Evolutionary conservation across 2,329 filamentous ascomycete genomes (phyloP).

Genomic region (Claviceps pazoutovae): DNA sequence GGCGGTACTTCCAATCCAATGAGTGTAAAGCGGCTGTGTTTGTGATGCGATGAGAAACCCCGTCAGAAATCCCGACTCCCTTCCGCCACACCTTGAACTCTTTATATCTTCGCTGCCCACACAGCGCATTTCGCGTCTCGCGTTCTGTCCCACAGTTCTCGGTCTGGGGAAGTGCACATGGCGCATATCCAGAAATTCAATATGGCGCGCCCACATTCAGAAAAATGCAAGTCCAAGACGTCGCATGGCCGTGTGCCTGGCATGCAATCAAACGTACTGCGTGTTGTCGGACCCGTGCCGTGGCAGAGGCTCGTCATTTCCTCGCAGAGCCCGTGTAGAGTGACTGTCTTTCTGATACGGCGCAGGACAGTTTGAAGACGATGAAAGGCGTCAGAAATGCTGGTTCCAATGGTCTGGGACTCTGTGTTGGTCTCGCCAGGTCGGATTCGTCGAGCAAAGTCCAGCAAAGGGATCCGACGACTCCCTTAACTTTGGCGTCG

Average conservation of each 20-base stretch:
- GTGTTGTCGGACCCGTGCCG: neutral
- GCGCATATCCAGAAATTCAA: neutral
- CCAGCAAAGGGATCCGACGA: neutral
- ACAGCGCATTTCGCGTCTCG: neutral
- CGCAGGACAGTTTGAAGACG: neutral
- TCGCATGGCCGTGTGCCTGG: neutral
- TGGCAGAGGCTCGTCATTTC: neutral
- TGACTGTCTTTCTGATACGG: neutral
- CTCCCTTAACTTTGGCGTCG: neutral
- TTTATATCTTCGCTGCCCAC: neutral
- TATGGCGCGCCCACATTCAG: neutral
- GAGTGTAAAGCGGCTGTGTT: neutral
- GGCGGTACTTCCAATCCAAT: neutral
- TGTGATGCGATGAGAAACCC: neutral
- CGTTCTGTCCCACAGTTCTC: neutral
- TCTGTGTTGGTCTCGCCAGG: neutral
- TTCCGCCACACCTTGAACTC: neutral
- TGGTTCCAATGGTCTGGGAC: neutral
- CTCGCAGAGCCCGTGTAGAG: neutral
- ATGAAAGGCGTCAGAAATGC: neutral
- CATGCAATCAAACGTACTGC: conserved; percentile 1
- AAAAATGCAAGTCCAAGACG: neutral
- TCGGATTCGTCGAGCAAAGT: neutral
- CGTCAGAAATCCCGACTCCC: neutral
- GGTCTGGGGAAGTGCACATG: neutral